These are phyloP conservation scores for Ceratobasidium sp. DNA, from an alignment of 1,284 basidiomycete genomes.

Conservation along the genomic window DNA sequence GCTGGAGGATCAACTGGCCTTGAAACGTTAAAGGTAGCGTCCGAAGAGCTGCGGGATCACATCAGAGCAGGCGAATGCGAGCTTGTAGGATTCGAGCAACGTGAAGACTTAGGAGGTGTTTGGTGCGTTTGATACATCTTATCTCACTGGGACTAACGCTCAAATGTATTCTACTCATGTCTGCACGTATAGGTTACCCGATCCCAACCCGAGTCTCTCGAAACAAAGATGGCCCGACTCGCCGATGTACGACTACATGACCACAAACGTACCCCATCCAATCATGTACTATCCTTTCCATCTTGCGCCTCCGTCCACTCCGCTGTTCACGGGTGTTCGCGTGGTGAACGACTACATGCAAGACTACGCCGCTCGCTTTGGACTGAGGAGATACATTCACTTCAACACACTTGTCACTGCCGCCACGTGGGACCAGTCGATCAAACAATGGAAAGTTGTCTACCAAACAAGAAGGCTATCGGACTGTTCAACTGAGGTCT, in stretches of 20 bases:
- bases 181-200: conserved; percentile 25
- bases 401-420: conserved; percentile 57
- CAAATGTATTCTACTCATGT: neutral
- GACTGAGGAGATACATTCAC: conserved; percentile 68
- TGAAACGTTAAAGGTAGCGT: conserved; percentile 13
- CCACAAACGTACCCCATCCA: conserved; percentile 81
- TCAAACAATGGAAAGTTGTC: conserved; percentile 61
- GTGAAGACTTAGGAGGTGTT: conserved; percentile 34
- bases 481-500: neutral
- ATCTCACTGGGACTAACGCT: neutral
- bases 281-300: conserved; percentile 76
- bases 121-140: conserved; percentile 14
- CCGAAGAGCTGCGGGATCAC: conserved; percentile 36
- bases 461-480: conserved; percentile 47
- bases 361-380: conserved; percentile 71
- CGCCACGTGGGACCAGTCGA: conserved; percentile 57
- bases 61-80: conserved; percentile 29
- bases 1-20: conserved; percentile 33
- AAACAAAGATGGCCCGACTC: conserved; percentile 57
- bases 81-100: conserved; percentile 31
- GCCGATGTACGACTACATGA: conserved; percentile 80
- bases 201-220: neutral
- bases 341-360: conserved; percentile 76
- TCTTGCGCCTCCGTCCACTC: conserved; percentile 76
- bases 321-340: conserved; percentile 72